Evolutionary conservation across 192 early-diverging fungal genomes (phyloP).

Genomic region (Entomortierella beljakovae): DNA sequence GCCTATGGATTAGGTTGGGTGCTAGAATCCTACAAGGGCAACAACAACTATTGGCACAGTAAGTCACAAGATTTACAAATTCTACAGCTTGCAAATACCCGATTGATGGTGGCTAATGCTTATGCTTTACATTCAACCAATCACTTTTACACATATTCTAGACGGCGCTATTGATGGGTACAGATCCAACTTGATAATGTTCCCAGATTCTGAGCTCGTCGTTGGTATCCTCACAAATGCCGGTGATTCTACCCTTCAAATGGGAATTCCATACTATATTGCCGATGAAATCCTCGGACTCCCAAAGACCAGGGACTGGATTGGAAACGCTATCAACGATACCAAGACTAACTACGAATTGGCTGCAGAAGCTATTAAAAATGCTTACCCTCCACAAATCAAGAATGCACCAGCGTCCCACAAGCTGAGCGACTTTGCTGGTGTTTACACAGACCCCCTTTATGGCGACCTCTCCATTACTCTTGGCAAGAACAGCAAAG

Average conservation of each 20-base stretch:
- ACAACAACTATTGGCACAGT: no score
- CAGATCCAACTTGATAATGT: background rate
- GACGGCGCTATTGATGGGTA: background rate
- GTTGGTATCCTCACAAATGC: background rate
- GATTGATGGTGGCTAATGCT: no score
- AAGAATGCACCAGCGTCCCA: background rate
- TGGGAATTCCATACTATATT: background rate
- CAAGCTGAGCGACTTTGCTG: background rate
- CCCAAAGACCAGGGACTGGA: background rate
- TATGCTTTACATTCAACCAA: no score
- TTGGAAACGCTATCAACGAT: background rate
- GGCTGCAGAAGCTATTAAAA: background rate
- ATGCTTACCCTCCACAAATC: background rate
- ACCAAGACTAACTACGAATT: background rate
- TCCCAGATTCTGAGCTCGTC: background rate
- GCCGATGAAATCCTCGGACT: background rate
- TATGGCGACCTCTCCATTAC: background rate
- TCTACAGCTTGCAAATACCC: background rate
- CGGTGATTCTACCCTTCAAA: background rate
- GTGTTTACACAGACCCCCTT: background rate
- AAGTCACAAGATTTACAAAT: no score
- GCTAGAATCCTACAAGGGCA: no score
- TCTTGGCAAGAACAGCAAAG: background rate
- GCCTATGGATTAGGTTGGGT: no score
- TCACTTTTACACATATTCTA: background rate